Evolutionary conservation across 2,329 filamentous ascomycete genomes (phyloP).

Genomic region (Raffaelea deltoideospora): DNA sequence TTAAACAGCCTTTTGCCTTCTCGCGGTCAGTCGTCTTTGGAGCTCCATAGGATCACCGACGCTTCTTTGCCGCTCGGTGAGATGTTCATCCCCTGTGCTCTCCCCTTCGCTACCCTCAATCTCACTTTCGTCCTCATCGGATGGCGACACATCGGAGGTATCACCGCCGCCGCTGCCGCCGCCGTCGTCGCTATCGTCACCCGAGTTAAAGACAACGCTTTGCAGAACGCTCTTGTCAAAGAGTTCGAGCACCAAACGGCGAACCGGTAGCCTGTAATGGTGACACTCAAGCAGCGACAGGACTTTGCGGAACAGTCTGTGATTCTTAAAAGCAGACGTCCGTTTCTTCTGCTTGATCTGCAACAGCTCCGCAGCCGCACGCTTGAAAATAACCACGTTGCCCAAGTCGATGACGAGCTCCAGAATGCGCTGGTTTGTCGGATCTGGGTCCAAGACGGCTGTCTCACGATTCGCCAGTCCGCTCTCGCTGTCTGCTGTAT

Average conservation of each 20-base stretch:
- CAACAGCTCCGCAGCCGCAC: slow-evolving; percentile 66
- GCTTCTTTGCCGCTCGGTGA: slow-evolving; percentile 43
- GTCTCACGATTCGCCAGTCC: slow-evolving; percentile 10
- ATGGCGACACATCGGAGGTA: too few relatives aligned
- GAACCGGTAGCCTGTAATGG: slow-evolving; percentile 74
- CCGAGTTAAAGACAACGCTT: slow-evolving; percentile 66
- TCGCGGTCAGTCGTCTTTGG: slow-evolving; percentile 7
- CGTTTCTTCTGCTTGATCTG: slow-evolving; percentile 65
- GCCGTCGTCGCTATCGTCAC: slow-evolving; percentile 13
- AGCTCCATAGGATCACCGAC: slow-evolving; percentile 24
- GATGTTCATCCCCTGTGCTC: slow-evolving; percentile 34
- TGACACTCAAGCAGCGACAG: slow-evolving; percentile 77
- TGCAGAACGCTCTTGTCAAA: slow-evolving; percentile 86
- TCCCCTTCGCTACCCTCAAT: slow-evolving; percentile 15
- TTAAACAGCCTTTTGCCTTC: slow-evolving; percentile 4
- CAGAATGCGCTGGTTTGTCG: slow-evolving; percentile 59
- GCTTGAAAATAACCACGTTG: slow-evolving; percentile 85
- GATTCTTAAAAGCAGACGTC: slow-evolving; percentile 58
- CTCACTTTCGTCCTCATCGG: slow-evolving; percentile 4
- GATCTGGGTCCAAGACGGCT: slow-evolving; percentile 23
- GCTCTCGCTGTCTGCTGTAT: slow-evolving; percentile 10
- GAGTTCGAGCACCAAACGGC: slow-evolving; percentile 81
- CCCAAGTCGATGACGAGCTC: slow-evolving; percentile 77
- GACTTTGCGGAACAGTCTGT: slow-evolving; percentile 68
- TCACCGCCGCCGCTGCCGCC: slow-evolving; percentile 13